Evolutionary conservation across 257 asterid species (phyloP), one percentile per base, ranked within the genome.

Genomic region (Phtheirospermum japonicum): DNA sequence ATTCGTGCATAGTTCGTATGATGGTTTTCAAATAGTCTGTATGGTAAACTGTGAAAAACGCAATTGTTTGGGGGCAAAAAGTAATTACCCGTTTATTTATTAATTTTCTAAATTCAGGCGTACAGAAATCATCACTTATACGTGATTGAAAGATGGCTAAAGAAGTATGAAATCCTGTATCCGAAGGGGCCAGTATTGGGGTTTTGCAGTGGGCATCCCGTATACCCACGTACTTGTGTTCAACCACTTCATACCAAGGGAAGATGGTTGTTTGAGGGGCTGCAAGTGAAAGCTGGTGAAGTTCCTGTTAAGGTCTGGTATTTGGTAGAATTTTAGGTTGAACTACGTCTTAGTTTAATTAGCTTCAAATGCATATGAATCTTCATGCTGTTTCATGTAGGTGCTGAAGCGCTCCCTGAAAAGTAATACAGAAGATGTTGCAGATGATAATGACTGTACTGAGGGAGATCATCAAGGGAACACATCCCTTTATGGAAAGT

Each of bases 131-230:
- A 93, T 79, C 88, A 76, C 31, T 76, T 93, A 66, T 93, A 93
- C 79, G 90, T 69, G 64, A 85, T 89, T 69, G 96, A 93, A 75
- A 76, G 81, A 80, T 93, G 99, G 99, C 83, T 93, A 42, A 80
- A 80, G 77, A 93, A 79, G 81, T 83, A 89, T 67, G 75, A 93
- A 79, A 80, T 76, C 53, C 72, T 93, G 63, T 64, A 89, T 56
- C 99, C 99, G 18, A 93, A 83, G 81, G 95, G 90, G 32, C 99
- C 95, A 11, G 83, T 87, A 3, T 63, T 93, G 80, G 99, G 99
- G 37, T 80, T 80, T 67, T 82, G 95, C 71, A 76, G 91, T 61
- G 97, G 99, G 73, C 85, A 85, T 75, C 77, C 97, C 0, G 96
- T 89, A 20, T 93, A 82, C 83, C 97, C 99, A 50, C 89, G 96